Conservation (phyloP, 345 rosid genomes). For the Carallia brachiata region DNA sequence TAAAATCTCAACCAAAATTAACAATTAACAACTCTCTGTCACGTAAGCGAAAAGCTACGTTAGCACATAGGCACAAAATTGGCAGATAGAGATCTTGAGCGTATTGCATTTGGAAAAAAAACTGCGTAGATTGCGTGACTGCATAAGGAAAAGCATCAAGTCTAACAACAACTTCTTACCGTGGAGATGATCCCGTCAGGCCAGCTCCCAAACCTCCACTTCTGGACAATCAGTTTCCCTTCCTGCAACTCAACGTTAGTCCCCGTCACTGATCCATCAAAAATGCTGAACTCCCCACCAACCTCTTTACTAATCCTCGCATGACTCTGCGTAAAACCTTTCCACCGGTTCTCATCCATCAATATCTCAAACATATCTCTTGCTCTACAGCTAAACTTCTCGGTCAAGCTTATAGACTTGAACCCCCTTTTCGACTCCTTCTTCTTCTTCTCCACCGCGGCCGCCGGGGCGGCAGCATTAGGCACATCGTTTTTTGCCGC, state of each 20-base stretch:
- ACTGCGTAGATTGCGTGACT: too few relatives aligned
- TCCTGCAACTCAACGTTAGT: slow-evolving; percentile 71
- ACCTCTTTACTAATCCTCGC: slow-evolving; percentile 85
- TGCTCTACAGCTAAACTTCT: slow-evolving; percentile 86
- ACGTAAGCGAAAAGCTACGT: too few relatives aligned
- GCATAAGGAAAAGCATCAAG: neutral
- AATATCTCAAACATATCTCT: slow-evolving; percentile 80
- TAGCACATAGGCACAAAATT: too few relatives aligned
- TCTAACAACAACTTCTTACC: slow-evolving; percentile 51
- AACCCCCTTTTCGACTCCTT: slow-evolving; percentile 54
- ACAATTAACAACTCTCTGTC: too few relatives aligned
- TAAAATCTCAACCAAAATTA: too few relatives aligned
- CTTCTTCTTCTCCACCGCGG: slow-evolving; percentile 61
- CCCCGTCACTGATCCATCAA: slow-evolving; percentile 93
- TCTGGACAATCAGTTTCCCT: slow-evolving; percentile 86
- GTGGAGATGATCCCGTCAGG: slow-evolving; percentile 87
- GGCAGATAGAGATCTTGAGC: too few relatives aligned
- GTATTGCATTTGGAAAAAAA: too few relatives aligned
- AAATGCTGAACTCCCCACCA: slow-evolving; percentile 73
- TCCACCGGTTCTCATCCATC: slow-evolving; percentile 98
- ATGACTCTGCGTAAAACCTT: slow-evolving; percentile 90
- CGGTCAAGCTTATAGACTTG: slow-evolving; percentile 70
- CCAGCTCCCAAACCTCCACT: slow-evolving; percentile 97
- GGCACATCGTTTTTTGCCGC: slow-evolving; percentile 24
- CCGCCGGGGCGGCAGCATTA: neutral